Conservation (phyloP, 352 stramenopile species). For the Phytophthora melonis region DNA sequence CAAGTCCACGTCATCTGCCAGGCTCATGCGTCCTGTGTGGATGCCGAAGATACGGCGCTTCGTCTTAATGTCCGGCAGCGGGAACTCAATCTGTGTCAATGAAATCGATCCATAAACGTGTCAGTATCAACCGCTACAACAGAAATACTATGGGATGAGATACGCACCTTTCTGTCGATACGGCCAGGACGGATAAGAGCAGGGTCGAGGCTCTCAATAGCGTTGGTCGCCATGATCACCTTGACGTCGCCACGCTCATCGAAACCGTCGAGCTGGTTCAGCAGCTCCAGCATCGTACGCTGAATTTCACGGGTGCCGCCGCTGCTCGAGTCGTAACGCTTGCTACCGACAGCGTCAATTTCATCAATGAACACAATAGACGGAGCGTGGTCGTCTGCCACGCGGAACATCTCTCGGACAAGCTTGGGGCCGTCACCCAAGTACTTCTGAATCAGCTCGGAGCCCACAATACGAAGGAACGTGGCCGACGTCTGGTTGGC, state of each 20-base stretch:
- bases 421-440: constrained; percentile 99
- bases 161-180: constrained; percentile 98
- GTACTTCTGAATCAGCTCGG: constrained; percentile 99
- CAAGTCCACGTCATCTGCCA: constrained; percentile 98
- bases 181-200: constrained; percentile 99
- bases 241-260: constrained; percentile 99
- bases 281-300: constrained; percentile 99
- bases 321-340: constrained; percentile 99
- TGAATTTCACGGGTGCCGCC: constrained; percentile 99
- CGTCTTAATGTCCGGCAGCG: constrained; percentile 99
- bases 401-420: constrained; percentile 99
- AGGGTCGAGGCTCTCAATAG: constrained; percentile 99
- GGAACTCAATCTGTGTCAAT: constrained; percentile 97
- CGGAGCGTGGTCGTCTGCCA: constrained; percentile 98
- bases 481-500: constrained; percentile 99
- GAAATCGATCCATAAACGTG: constrained; percentile 13
- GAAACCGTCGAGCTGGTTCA: constrained; percentile 99
- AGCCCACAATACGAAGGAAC: constrained; percentile 99
- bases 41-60: constrained; percentile 99
- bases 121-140: constrained; percentile 1
- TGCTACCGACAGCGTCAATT: constrained; percentile 99
- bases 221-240: constrained; percentile 99
- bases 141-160: neutral
- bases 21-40: constrained; percentile 98
- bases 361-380: constrained; percentile 99